Evolutionary conservation across 495 filamentous ascomycete species (phyloP).

Genomic region (Chlorociboria aeruginascens): DNA sequence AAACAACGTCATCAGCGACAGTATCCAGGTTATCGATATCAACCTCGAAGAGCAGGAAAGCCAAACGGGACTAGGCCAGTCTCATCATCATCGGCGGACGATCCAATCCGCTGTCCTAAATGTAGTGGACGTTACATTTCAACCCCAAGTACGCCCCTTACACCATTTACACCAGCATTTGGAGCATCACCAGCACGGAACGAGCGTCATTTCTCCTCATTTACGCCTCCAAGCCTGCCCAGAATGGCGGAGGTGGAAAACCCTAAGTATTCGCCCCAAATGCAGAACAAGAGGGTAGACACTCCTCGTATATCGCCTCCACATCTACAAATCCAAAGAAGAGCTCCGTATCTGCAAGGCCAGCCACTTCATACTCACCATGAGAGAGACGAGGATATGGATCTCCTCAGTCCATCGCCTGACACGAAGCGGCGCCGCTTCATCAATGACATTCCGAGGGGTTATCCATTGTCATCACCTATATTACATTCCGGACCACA

Average conservation of each 20-base stretch:
- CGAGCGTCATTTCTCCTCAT: slow-evolving; percentile 6
- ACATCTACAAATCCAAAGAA: slow-evolving; percentile 16
- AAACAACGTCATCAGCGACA: slow-evolving; percentile 81
- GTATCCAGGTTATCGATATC: slow-evolving; percentile 90
- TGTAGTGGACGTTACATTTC: slow-evolving; percentile 53
- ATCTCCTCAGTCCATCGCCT: slow-evolving; percentile 31
- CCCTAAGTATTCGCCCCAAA: slow-evolving; percentile 6
- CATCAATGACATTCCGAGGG: slow-evolving; percentile 21
- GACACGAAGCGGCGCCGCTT: slow-evolving; percentile 48
- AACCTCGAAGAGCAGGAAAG: slow-evolving; percentile 67
- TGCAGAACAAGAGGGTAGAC: slow-evolving; percentile 13
- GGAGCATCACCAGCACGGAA: not conserved
- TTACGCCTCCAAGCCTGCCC: not conserved
- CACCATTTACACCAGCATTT: slow-evolving; percentile 25
- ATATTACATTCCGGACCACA: slow-evolving; percentile 7
- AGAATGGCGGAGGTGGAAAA: slow-evolving; percentile 2
- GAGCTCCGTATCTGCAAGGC: slow-evolving; percentile 20
- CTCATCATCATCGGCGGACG: slow-evolving; percentile 26
- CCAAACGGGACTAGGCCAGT: slow-evolving; percentile 18
- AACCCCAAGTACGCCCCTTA: slow-evolving; percentile 40
- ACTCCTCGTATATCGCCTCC: slow-evolving; percentile 2
- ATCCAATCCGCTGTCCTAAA: slow-evolving; percentile 42
- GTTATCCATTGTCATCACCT: slow-evolving; percentile 16
- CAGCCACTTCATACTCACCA: slow-evolving; percentile 19
- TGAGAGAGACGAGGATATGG: slow-evolving; percentile 31